Base-by-base conservation (phyloP, 1,139 yeast genomes). In the Yamadazyma atlantica region DNA sequence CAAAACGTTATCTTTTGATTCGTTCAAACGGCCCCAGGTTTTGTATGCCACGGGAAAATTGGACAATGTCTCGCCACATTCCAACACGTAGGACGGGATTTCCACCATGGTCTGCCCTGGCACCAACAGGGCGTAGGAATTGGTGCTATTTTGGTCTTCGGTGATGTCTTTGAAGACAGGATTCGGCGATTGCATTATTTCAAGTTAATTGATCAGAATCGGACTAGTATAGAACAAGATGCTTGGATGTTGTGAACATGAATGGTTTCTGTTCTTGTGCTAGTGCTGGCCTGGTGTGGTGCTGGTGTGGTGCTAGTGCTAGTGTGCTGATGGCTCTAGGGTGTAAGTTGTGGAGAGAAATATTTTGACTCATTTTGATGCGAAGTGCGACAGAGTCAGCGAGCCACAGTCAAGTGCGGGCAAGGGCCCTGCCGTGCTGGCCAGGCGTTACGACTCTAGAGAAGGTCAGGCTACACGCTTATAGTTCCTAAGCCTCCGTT, bases 1-100 rank as follows among this genome's bases (percentile, higher is more conserved):
- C 66, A 92, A 66, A 41, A 82, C 90, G 56, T 92, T 92, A 50
- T 82, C 82, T 7, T 73, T 78, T 4, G 62, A 66, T 8, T 66
- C 75, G 54, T 87, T 87, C 36, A 90, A 69, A 41, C 74, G 70
- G 3, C 97, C 98, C 97, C 97, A 92, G 0, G 96, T 85, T 60
- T 92, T 92, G 65, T 86, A 92, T 3, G 97, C 98, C 15, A 92
- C 87, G 0, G 97, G 97, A 34, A 89, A 88, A 30, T 86, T 69
- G 36, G 57, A 60, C 26, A 92, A 65, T 1, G 73, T 66, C 43
- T 86, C 92, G 4, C 96, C 97, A 39, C 95, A 85, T 56, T 92
- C 98, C 33, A 92, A 69, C 19, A 66, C 69, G 51, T 80, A 79
- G 44, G 75, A 73, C 0, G 97, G 96, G n/a, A 92, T 70, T 41